These are phyloP conservation scores for Aspergillus olivimuriae DNA, from an alignment of 495 filamentous ascomycete species.

Conservation along the genomic window DNA sequence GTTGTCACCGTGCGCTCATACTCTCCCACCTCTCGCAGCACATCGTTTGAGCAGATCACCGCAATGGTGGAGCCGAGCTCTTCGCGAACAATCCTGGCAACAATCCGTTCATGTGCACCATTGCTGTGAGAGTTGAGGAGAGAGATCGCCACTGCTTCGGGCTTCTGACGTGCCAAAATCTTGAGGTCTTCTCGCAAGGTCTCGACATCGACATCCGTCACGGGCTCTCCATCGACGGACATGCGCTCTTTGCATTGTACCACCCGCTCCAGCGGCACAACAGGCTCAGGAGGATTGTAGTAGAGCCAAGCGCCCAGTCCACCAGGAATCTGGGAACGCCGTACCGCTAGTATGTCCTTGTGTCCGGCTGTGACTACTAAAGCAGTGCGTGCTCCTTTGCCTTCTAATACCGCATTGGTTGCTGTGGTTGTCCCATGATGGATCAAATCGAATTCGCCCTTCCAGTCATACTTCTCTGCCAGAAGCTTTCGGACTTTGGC, in stretches of 20 bases:
- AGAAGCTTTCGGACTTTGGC: slow-evolving; percentile 27
- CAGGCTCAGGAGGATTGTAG: slow-evolving; percentile 40
- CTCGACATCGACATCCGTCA: slow-evolving; percentile 34
- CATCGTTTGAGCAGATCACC: slow-evolving; percentile 39
- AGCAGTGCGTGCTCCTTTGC: slow-evolving; percentile 35
- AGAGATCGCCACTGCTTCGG: slow-evolving; percentile 42
- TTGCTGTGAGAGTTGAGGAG: slow-evolving; percentile 45
- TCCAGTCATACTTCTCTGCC: slow-evolving; percentile 16
- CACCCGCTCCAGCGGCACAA: slow-evolving; percentile 43
- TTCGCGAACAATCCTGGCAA: slow-evolving; percentile 26
- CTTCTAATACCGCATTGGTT: slow-evolving; percentile 37
- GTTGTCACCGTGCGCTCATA: slow-evolving; percentile 48
- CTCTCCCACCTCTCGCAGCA: slow-evolving; percentile 43
- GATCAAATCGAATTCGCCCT: slow-evolving; percentile 29
- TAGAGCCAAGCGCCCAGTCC: slow-evolving; percentile 43
- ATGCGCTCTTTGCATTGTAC: slow-evolving; percentile 44
- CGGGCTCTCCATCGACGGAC: slow-evolving; percentile 35
- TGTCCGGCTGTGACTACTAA: slow-evolving; percentile 36
- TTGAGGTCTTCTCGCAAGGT: slow-evolving; percentile 25
- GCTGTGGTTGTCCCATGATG: slow-evolving; percentile 37
- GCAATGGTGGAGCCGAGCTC: slow-evolving; percentile 32
- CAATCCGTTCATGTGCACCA: slow-evolving; percentile 32
- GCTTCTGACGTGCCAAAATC: slow-evolving; percentile 24
- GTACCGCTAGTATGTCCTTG: slow-evolving; percentile 34
- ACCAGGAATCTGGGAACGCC: slow-evolving; percentile 44